phyloP scores from a whole-genome alignment of 1,139 yeast genomes.

The Yamadazyma sp. region DNA sequence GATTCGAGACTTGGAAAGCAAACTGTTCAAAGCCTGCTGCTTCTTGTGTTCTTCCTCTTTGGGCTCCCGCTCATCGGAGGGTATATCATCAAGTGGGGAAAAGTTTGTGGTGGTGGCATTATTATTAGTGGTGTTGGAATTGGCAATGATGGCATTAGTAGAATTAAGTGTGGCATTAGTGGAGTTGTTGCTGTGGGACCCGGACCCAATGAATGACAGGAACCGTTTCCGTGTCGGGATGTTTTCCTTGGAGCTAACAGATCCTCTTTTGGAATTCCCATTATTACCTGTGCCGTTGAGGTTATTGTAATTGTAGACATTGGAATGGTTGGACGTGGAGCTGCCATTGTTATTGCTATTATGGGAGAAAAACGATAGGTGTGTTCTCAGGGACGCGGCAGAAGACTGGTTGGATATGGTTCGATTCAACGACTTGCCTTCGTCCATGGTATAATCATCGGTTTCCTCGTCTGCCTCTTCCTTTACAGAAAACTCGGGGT shows the following conservation, averaged over 20 bases:
- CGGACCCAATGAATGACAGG: conserved; percentile 23
- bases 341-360: conserved; percentile 8
- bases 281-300: background rate
- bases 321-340: conserved; percentile 1
- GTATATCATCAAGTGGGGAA: conserved; percentile 1
- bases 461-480: conserved; percentile 29
- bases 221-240: conserved; percentile 24
- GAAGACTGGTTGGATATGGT: conserved; percentile 24
- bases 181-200: background rate
- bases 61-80: conserved; percentile 1
- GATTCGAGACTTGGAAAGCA: conserved; percentile 37
- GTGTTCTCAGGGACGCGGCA: conserved; percentile 18
- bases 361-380: conserved; percentile 18
- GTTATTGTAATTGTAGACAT: conserved; percentile 8
- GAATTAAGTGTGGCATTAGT: conserved; percentile 1
- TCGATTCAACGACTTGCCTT: conserved; percentile 19
- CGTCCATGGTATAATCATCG: conserved; percentile 16
- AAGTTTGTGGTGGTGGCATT: conserved; percentile 2
- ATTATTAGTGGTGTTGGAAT: conserved; percentile 2
- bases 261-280: conserved; percentile 10
- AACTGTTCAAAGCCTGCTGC: conserved; percentile 28
- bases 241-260: conserved; percentile 16
- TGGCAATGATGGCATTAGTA: conserved; percentile 1
- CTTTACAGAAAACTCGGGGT: conserved; percentile 18
- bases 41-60: conserved; percentile 20